Evolutionary conservation across 176 grass and related monocot genomes (phyloP).

Genomic region (Carex scoparia): DNA sequence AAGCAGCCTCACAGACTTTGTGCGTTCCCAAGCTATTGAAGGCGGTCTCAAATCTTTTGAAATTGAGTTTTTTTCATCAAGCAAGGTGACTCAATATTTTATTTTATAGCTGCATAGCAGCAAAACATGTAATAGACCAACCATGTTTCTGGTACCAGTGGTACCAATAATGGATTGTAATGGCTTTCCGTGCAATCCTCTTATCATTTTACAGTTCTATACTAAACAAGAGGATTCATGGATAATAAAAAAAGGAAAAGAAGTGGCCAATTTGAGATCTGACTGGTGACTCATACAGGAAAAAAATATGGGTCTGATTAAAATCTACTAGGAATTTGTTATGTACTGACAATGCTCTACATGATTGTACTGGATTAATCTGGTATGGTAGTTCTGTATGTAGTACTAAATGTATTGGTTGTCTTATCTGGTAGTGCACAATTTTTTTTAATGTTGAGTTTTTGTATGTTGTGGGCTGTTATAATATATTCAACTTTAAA

Average conservation of each 20-base stretch:
- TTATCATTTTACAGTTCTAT: background rate
- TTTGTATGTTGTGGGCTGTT: background rate
- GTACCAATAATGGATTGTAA: background rate
- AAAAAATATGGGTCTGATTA: too few species aligned
- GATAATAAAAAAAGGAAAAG: background rate
- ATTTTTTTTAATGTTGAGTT: background rate
- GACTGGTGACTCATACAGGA: too few species aligned
- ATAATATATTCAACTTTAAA: background rate
- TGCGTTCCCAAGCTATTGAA: constrained; percentile 52
- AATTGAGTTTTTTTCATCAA: constrained; percentile 56
- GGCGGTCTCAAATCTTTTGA: constrained; percentile 78
- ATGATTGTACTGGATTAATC: background rate
- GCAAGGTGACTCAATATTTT: constrained; percentile 39
- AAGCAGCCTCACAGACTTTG: constrained; percentile 44
- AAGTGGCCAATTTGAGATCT: too few species aligned
- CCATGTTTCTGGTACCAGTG: background rate
- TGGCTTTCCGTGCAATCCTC: background rate
- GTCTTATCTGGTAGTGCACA: background rate
- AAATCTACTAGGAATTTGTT: background rate
- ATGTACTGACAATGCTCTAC: background rate
- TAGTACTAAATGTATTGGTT: background rate
- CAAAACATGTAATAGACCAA: background rate
- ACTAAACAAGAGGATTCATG: background rate
- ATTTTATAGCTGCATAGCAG: background rate
- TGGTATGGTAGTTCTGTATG: background rate